Evolutionary conservation across 2,329 filamentous ascomycete genomes (phyloP), one percentile per base, ranked within the genome.

Genomic region (Stagonosporopsis cucurbitacearum): DNA sequence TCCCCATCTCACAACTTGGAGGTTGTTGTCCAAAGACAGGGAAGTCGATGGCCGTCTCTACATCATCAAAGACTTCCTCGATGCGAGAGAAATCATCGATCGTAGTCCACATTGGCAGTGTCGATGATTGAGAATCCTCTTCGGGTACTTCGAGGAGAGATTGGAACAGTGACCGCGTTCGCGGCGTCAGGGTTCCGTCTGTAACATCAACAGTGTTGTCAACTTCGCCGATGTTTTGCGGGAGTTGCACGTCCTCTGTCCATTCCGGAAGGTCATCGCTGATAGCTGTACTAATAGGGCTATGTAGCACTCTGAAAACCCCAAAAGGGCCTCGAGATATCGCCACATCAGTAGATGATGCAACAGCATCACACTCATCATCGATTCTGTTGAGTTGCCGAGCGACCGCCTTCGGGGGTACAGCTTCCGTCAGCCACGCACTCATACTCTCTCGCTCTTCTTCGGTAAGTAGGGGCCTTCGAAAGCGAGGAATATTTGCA

Each of bases 401-500:
- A 66, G 58, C 36, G 17, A 64, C 67, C 26, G 50, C 47, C 9
- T 54, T 61, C 2, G 69, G 70, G 5, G 67, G 65, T 4, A 79
- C 63, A 30, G 68, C 75, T 6, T 66, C 66, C 1, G 71, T 66
- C 6, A 79, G 60, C 60, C 74, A 64, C 37, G 68, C 57, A 54
- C 71, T 78, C 76, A 78, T 78, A 6, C 47, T 54, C 37, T 61
- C 50, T 6, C 75, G 72, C 50, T 73, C 68, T 25, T 63, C 54
- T 58, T 74, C 77, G n/a, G 77, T 77, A 56, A 80, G 78, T 17
- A 81, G 66, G 32, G 78, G 78, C 48, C 78, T 77, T 35, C 79
- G 75, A 58, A 77, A 80, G 25, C 66, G 71, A 43, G 54, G 25
- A 19, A 25, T 43, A 12, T 35, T 44, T 9, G 65, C 50, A 4